phyloP scores from a whole-genome alignment of 2,329 filamentous ascomycete species.

The Penicillium brevicompactum region DNA sequence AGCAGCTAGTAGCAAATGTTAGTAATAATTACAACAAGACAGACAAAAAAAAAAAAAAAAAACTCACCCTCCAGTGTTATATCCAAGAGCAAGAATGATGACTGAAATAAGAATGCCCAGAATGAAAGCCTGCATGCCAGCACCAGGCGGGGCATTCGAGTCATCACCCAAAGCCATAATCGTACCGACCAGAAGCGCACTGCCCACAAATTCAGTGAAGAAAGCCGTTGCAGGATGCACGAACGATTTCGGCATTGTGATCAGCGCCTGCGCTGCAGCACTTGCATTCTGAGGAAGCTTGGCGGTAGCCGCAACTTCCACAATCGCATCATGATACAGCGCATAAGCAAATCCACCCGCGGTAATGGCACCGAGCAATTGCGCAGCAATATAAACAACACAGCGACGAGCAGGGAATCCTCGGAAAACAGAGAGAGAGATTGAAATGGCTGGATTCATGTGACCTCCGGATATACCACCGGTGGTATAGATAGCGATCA shows the following conservation, averaged over 20 bases:
- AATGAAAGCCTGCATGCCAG: constrained; percentile 42
- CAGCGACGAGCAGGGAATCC: constrained; percentile 36
- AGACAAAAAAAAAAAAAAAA: not conserved
- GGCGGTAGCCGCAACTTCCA: constrained; percentile 17
- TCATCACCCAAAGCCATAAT: constrained; percentile 46
- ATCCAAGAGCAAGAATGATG: constrained; percentile 29
- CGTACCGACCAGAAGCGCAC: constrained; percentile 33
- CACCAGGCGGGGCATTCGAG: constrained; percentile 47
- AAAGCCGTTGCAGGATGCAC: constrained; percentile 35
- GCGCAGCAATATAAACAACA: constrained; percentile 33
- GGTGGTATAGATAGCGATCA: constrained; percentile 47
- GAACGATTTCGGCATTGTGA: constrained; percentile 29
- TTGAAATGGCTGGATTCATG: constrained; percentile 51
- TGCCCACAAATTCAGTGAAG: constrained; percentile 41
- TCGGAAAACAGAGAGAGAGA: constrained; percentile 36
- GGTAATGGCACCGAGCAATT: constrained; percentile 39
- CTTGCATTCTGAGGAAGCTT: constrained; percentile 21
- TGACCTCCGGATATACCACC: constrained; percentile 53
- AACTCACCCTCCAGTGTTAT: constrained; percentile 38
- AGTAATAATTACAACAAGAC: not conserved
- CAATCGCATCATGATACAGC: constrained; percentile 40
- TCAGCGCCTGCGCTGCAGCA: constrained; percentile 25
- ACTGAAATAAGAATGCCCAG: constrained; percentile 19
- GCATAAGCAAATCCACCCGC: constrained; percentile 38
- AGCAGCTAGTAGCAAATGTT: constrained; percentile 20